A percentile compares a stretch with the other conserved stretches of the same genome.
These are phyloP conservation scores for Cenchrus americanus DNA, from an alignment of 176 grass and related monocot species.

Conservation along the genomic window DNA sequence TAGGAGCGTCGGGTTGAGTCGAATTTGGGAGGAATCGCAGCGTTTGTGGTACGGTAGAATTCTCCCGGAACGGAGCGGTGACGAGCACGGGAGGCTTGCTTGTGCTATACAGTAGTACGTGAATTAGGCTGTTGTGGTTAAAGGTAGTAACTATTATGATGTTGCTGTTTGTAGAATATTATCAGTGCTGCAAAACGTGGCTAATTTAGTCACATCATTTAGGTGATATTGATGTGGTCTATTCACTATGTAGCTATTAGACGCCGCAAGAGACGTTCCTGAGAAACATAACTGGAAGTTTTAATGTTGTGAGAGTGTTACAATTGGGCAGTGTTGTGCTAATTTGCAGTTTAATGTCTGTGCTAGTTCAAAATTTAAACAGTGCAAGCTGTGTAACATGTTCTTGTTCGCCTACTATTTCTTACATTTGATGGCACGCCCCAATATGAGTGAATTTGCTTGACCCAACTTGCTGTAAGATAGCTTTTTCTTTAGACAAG, in stretches of 20 bases:
- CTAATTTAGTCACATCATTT: neutral
- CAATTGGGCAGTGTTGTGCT: neutral
- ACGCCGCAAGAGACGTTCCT: neutral
- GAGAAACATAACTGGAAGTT: neutral
- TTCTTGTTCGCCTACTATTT: neutral
- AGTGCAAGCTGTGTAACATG: neutral
- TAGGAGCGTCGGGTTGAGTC: neutral
- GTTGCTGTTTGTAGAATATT: neutral
- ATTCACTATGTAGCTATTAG: neutral
- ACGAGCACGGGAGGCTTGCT: neutral
- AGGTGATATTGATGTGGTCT: neutral
- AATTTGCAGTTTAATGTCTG: neutral
- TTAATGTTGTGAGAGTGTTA: neutral
- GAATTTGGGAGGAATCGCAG: slow-evolving; percentile 15
- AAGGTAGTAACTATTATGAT: neutral
- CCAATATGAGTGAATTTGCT: neutral
- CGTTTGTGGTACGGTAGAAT: neutral
- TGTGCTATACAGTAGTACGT: neutral
- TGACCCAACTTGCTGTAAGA: neutral
- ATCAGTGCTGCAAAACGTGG: neutral
- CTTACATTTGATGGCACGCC: neutral
- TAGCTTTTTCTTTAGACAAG: neutral
- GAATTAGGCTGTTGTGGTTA: neutral
- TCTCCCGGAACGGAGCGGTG: neutral
- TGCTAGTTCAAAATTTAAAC: neutral